These are phyloP conservation scores for Ramaria sp. DNA, from an alignment of 768 basidiomycete genomes.

Conservation along the genomic window DNA sequence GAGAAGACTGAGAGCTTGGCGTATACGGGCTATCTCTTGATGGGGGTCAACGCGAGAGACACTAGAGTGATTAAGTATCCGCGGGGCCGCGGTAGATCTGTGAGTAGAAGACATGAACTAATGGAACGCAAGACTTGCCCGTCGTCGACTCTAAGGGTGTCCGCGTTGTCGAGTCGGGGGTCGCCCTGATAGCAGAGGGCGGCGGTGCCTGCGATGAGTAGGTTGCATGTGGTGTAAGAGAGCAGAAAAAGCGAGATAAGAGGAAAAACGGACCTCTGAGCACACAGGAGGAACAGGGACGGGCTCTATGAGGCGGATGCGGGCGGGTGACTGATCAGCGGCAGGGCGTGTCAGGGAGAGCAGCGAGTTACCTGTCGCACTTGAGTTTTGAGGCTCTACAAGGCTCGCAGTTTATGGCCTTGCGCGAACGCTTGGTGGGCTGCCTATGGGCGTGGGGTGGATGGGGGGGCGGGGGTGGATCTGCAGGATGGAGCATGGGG, in stretches of 20 bases:
- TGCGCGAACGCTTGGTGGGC: conserved; percentile 73
- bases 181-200: conserved; percentile 73
- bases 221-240: conserved; percentile 6
- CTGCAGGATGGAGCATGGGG: conserved; percentile 2
- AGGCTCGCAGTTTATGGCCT: conserved; percentile 84
- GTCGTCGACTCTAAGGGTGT: neutral
- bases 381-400: conserved; percentile 83
- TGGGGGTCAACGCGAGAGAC: conserved; percentile 37
- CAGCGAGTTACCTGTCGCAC: conserved; percentile 58
- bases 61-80: conserved; percentile 4
- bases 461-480: neutral
- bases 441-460: conserved; percentile 24
- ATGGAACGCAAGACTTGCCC: conserved; percentile 16
- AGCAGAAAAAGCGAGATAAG: conserved; percentile 3
- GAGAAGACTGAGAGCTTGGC: conserved; percentile 57
- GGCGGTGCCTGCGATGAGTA: conserved; percentile 48
- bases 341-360: neutral
- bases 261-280: conserved; percentile 47
- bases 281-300: conserved; percentile 84
- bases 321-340: too few species aligned
- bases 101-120: neutral
- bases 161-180: neutral
- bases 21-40: conserved; percentile 55
- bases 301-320: conserved; percentile 39
- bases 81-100: neutral